phyloP scores from a whole-genome alignment of 164 flowering plant genomes.

The Akebia trifoliata region DNA sequence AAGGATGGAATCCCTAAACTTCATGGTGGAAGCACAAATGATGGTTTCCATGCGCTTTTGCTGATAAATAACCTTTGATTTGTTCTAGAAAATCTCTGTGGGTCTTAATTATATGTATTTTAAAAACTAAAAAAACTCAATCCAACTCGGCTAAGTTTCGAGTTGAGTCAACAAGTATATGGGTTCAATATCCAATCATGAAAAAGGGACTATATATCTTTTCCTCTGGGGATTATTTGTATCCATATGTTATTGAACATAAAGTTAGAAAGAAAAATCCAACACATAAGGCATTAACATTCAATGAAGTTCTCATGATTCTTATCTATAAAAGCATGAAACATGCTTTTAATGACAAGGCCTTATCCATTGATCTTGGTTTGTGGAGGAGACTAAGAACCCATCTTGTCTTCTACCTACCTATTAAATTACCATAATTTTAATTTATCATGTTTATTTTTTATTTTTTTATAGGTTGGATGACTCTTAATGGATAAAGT shows the following conservation, averaged over 20 bases:
- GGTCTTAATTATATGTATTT: too few relatives aligned
- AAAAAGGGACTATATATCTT: too few relatives aligned
- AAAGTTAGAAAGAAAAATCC: not conserved
- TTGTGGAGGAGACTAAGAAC: slow-evolving; percentile 5
- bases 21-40: slow-evolving; percentile 11
- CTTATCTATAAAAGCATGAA: not conserved
- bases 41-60: slow-evolving; percentile 1
- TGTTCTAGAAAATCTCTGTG: too few relatives aligned
- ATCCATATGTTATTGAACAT: not conserved
- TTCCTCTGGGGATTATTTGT: not conserved
- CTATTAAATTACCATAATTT: not conserved
- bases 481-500: not conserved
- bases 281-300: not conserved
- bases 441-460: not conserved
- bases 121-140: too few relatives aligned
- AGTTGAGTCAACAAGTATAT: too few relatives aligned
- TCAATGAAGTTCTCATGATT: not conserved
- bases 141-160: too few relatives aligned
- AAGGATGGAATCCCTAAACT: not conserved
- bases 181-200: too few relatives aligned
- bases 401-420: slow-evolving; percentile 10
- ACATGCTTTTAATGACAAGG: not conserved
- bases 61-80: too few relatives aligned
- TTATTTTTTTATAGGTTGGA: not conserved
- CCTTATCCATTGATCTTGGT: slow-evolving; percentile 2